These are phyloP conservation scores for Aspergillus transmontanensis DNA, from an alignment of 2,329 filamentous ascomycete species.

Conservation along the genomic window DNA sequence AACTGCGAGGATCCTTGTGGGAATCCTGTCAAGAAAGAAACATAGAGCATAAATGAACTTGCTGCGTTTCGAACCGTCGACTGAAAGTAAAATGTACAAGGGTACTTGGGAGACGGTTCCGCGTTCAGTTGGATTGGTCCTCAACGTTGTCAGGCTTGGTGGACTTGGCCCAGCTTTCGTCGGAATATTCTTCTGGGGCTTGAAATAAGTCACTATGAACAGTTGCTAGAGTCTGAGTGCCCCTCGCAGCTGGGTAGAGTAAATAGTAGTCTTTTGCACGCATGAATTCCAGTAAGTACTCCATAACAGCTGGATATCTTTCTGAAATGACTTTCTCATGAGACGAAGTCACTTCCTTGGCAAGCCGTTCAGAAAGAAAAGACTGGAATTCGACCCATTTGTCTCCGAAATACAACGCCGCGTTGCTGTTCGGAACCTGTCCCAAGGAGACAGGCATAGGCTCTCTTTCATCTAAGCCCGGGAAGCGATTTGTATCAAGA, in stretches of 20 bases:
- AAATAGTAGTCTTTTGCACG: slow-evolving; percentile 75
- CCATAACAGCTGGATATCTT: slow-evolving; percentile 73
- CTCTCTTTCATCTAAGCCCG: slow-evolving; percentile 25
- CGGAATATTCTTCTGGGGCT: slow-evolving; percentile 66
- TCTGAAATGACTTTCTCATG: slow-evolving; percentile 64
- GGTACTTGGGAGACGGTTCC: neutral
- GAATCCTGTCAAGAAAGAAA: too few relatives aligned
- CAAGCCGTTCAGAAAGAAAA: slow-evolving; percentile 69
- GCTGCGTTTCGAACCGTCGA: too few relatives aligned
- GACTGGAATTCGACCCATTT: slow-evolving; percentile 86
- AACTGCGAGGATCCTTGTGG: too few relatives aligned
- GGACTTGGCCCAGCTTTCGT: slow-evolving; percentile 10
- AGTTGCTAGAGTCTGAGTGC: slow-evolving; percentile 63
- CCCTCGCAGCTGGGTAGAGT: slow-evolving; percentile 68
- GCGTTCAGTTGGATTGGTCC: slow-evolving; percentile 15
- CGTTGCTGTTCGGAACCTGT: slow-evolving; percentile 82
- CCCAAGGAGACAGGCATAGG: slow-evolving; percentile 70
- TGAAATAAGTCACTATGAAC: slow-evolving; percentile 76
- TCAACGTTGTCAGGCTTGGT: slow-evolving; percentile 13
- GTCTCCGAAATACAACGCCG: slow-evolving; percentile 78
- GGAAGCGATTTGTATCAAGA: neutral
- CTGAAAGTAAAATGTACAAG: neutral
- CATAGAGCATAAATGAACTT: too few relatives aligned
- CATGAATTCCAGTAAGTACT: slow-evolving; percentile 76
- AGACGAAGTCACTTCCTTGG: slow-evolving; percentile 27